Percentiles rank a stretch among this genome's conserved stretches.
phyloP scores from a whole-genome alignment of 441 rosid genomes.

The Metrosideros polymorpha region DNA sequence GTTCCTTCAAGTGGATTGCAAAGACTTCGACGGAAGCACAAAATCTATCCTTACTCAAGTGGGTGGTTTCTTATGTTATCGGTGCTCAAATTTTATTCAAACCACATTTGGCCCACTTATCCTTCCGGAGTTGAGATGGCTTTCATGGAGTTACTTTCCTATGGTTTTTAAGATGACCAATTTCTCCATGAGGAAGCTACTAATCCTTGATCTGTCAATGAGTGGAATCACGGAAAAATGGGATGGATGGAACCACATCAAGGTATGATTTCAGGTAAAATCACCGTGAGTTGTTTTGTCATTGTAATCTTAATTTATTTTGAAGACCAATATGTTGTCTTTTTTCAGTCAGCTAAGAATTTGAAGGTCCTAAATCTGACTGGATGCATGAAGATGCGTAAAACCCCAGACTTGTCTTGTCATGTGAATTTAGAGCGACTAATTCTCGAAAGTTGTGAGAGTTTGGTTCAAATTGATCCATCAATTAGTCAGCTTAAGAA shows the following conservation, averaged over 20 bases:
- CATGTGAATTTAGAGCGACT: not conserved
- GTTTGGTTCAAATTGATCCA: not conserved
- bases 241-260: not conserved
- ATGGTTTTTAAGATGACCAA: not conserved
- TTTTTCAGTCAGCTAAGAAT: not conserved
- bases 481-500: not conserved
- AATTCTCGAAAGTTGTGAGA: not conserved
- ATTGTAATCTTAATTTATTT: fast-evolving
- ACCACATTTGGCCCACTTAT: not conserved
- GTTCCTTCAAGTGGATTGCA: not conserved
- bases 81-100: not conserved
- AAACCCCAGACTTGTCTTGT: not conserved
- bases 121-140: not conserved
- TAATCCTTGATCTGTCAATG: not conserved
- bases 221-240: not conserved
- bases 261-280: not conserved
- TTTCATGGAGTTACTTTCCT: not conserved
- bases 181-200: not conserved
- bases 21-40: not conserved
- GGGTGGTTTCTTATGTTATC: not conserved
- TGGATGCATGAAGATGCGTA: not conserved
- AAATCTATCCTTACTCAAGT: not conserved
- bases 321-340: not conserved
- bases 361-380: not conserved
- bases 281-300: not conserved